phyloP scores from a whole-genome alignment of 2,329 filamentous ascomycete genomes.

The Alternaria solani region DNA sequence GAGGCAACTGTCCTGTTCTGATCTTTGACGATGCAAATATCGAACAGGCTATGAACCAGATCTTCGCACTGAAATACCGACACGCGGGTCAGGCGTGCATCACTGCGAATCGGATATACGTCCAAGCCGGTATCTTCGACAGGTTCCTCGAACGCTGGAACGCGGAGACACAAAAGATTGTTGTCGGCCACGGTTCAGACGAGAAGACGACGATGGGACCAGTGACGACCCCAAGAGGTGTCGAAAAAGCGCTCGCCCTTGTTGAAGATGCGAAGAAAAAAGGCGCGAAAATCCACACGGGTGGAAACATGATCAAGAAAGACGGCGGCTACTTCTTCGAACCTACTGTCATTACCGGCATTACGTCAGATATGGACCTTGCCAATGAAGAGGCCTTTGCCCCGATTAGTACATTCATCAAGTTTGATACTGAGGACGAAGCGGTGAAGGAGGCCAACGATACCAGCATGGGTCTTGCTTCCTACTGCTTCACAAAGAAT shows the following conservation, averaged over 20 bases:
- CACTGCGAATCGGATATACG: slow-evolving; percentile 70
- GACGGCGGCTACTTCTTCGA: slow-evolving; percentile 72
- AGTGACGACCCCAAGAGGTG: slow-evolving; percentile 63
- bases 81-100: slow-evolving; percentile 72
- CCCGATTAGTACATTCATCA: slow-evolving; percentile 69
- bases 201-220: slow-evolving; percentile 68
- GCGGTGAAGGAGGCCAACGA: slow-evolving; percentile 67
- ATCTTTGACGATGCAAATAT: slow-evolving; percentile 71
- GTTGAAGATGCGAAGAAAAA: slow-evolving; percentile 70
- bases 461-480: slow-evolving; percentile 70
- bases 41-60: slow-evolving; percentile 60
- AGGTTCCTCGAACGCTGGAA: slow-evolving; percentile 64
- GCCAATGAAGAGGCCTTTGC: slow-evolving; percentile 70
- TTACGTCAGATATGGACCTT: slow-evolving; percentile 66
- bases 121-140: slow-evolving; percentile 69
- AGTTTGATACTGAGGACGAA: slow-evolving; percentile 72
- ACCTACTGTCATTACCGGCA: slow-evolving; percentile 69
- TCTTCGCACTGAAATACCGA: slow-evolving; percentile 62
- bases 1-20: slow-evolving; percentile 71
- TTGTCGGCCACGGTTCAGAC: slow-evolving; percentile 68
- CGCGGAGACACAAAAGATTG: slow-evolving; percentile 62
- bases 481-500: slow-evolving; percentile 74
- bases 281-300: slow-evolving; percentile 70
- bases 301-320: slow-evolving; percentile 61
- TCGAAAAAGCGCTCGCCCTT: slow-evolving; percentile 66